Conservation (phyloP, 192 early-diverging fungal genomes). For the Podila minutissima region DNA sequence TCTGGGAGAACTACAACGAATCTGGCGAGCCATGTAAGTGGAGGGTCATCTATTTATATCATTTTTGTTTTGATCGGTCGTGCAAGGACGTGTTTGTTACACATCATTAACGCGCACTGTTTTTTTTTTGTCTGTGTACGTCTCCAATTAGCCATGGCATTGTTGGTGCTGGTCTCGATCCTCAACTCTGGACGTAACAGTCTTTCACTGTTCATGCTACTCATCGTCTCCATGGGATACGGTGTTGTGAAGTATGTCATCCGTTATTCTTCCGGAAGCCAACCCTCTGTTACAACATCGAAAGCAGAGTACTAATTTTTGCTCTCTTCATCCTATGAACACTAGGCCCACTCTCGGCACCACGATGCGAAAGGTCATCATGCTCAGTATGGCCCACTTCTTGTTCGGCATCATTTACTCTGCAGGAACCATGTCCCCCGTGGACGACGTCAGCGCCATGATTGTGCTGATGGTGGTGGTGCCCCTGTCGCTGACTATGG, state of each 20-base stretch:
- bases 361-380: conserved; percentile 88
- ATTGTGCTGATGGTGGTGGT: conserved; percentile 84
- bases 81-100: neutral
- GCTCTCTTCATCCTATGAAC: too few relatives aligned
- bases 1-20: conserved; percentile 77
- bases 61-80: neutral
- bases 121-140: neutral
- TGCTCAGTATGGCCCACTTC: conserved; percentile 85
- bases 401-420: conserved; percentile 89
- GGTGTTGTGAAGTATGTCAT: conserved; percentile 87
- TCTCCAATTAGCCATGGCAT: conserved; percentile 53
- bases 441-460: conserved; percentile 72
- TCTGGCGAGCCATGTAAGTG: conserved; percentile 66
- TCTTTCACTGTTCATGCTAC: conserved; percentile 95
- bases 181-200: conserved; percentile 92
- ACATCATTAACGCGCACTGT: neutral
- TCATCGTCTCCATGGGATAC: conserved; percentile 96
- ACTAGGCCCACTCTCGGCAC: conserved; percentile 84
- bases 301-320: neutral
- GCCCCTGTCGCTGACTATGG: conserved; percentile 91
- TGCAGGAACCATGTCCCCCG: conserved; percentile 78
- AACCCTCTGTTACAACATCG: neutral
- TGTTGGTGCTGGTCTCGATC: conserved; percentile 80
- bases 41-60: neutral
- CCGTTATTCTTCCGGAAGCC: neutral